Percentiles rank a stretch among this genome's conserved stretches.
phyloP scores from a whole-genome alignment of 2,329 filamentous ascomycete species.

The Colletotrichum sp. region DNA sequence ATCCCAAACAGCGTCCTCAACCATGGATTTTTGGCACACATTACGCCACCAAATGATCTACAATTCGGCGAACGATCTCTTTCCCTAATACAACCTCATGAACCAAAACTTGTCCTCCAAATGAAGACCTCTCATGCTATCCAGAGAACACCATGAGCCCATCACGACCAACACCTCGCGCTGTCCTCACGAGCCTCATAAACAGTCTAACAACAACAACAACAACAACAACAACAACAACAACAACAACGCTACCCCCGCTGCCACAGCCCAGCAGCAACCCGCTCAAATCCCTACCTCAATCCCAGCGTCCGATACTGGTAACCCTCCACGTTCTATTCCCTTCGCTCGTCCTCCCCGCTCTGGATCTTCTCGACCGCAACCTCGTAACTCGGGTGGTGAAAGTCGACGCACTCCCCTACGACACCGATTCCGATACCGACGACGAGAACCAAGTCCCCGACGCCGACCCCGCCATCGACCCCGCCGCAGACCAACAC shows the following conservation, averaged over 20 bases:
- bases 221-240: slow-evolving; percentile 28
- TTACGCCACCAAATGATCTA: not conserved
- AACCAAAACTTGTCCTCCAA: not conserved
- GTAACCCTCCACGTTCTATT: slow-evolving; percentile 85
- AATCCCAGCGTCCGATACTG: slow-evolving; percentile 60
- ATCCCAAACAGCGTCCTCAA: not conserved
- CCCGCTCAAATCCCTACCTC: slow-evolving; percentile 32
- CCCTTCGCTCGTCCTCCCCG: slow-evolving; percentile 79
- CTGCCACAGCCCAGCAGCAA: not conserved
- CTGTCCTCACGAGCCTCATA: slow-evolving; percentile 55
- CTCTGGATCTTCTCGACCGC: slow-evolving; percentile 86
- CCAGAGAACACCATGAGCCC: not conserved
- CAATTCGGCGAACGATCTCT: not conserved
- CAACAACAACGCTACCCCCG: slow-evolving; percentile 25
- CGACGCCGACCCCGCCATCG: not conserved
- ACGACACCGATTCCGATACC: not conserved
- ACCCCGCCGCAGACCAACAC: slow-evolving; percentile 10
- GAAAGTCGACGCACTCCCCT: not conserved
- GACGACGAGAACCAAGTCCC: not conserved
- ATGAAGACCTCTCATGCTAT: not conserved
- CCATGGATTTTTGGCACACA: not conserved
- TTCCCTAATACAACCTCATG: not conserved
- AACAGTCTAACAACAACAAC: slow-evolving; percentile 38
- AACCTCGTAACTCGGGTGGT: slow-evolving; percentile 67
- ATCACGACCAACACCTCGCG: slow-evolving; percentile 37